These are phyloP conservation scores for Arthroderma sp. DNA, from an alignment of 2,329 filamentous ascomycete species.

Conservation along the genomic window DNA sequence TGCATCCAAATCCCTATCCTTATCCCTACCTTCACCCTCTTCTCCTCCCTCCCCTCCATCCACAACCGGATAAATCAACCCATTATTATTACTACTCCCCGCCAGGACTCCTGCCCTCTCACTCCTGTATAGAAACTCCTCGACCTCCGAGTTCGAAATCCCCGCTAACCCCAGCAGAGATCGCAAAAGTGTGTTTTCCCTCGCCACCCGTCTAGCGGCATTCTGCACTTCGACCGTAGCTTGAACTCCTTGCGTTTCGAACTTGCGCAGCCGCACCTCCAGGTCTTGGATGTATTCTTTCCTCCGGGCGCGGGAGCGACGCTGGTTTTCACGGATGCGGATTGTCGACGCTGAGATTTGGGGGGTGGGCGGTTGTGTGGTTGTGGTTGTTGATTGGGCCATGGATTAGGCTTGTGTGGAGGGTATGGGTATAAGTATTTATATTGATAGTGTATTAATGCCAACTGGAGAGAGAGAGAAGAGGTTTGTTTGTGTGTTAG, in stretches of 20 bases:
- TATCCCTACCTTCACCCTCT: not conserved
- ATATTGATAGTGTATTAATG: too few species aligned
- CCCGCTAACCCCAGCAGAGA: slow-evolving; percentile 46
- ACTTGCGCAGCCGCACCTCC: slow-evolving; percentile 49
- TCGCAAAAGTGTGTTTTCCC: slow-evolving; percentile 55
- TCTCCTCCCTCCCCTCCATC: not conserved
- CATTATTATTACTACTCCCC: not conserved
- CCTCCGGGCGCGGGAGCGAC: slow-evolving; percentile 58
- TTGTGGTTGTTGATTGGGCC: too few species aligned
- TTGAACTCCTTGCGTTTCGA: slow-evolving; percentile 52
- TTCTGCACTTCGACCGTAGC: slow-evolving; percentile 59
- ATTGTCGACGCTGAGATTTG: slow-evolving; percentile 14
- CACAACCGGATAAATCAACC: not conserved
- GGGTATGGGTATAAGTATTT: too few species aligned
- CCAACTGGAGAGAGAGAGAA: too few species aligned
- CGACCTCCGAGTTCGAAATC: slow-evolving; percentile 43
- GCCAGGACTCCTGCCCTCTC: not conserved
- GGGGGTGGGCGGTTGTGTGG: too few species aligned
- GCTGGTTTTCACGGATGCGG: slow-evolving; percentile 63
- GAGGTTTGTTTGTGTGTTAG: too few species aligned
- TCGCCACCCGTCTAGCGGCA: slow-evolving; percentile 53
- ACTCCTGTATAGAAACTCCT: slow-evolving; percentile 15
- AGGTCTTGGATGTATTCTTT: slow-evolving; percentile 62
- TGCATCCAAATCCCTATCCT: not conserved
- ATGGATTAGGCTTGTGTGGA: too few species aligned